Evolutionary conservation across 179 eudicot genomes (phyloP), one percentile per base, ranked within the genome.

Genomic region (Drosera spatulata): DNA sequence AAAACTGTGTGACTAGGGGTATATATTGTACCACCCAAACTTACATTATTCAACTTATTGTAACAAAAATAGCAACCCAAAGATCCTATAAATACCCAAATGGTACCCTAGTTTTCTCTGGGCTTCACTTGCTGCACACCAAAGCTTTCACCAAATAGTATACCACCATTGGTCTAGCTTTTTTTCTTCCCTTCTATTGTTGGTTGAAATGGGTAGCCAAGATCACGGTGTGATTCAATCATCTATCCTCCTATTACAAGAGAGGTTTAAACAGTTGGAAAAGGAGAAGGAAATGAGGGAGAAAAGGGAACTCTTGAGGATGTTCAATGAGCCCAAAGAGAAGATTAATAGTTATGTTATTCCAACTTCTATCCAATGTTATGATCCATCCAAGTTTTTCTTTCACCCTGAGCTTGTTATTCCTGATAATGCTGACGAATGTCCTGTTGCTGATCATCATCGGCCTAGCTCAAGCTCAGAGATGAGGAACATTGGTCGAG

Each of bases 241-340:
- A 49, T 85, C 95, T 59, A 80, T 88, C 57, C 85, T 78, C 7
- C 68, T 88, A 49, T 56, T 91, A 52, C 95, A 85, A 70, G 95
- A 91, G 75, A 76, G 96, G 63, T 91, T 91, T 60, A 80, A 75
- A 68, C 82, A 85, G 40, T 66, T 91, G 50, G 75, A 86, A 58
- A 79, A 69, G 56, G 81, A 83, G 55, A 85, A 81, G 48, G 91
- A 88, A 70, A 72, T 77, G 85, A 82, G 91, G 63, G 71, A 86
- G 65, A 77, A 66, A 66, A 80, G 72, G 55, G 78, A 88, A 39
- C 77, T 81, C 48, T 63, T 83, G n/a, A 69, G 70, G 43, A 53
- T 73, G 38, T 73, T 71, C 61, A 0, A 12, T 10, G 10, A 1
- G 4, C 11, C 10, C 12, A 12, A 7, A 10, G 53, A 50, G 13